Evolutionary conservation across 768 basidiomycete genomes (phyloP), one percentile per base, ranked within the genome.

Genomic region (Lentinus brumalis): DNA sequence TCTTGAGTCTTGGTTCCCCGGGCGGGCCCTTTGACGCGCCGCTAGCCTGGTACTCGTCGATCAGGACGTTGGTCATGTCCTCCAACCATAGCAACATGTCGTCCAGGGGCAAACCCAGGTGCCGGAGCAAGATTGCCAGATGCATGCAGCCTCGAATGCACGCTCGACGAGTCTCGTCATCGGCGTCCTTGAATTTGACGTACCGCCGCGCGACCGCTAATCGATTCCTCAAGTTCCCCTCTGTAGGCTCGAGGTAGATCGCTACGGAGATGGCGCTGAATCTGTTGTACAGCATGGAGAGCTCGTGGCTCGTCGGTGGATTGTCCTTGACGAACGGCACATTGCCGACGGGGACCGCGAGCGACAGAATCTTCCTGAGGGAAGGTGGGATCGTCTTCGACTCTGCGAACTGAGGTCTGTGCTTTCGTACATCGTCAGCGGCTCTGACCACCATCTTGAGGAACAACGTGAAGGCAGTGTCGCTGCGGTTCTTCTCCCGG

Each of bases 221-320:
- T 15, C 89, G 84, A 46, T 80, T 78, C 4, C 74, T 74, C 49
- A 81, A 74, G 21, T 81, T 80, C 2, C 77, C 65, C 1, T 77
- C 69, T 0, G 78, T 73, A 0, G 86, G 84, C 49, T 89, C 85
- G 47, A 97, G 81, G 65, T 87, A 82, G 45, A 91, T 79, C 4
- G 86, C 86, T 30, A 92, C 78, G 5, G 88, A 84, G 64, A 90
- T 78, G 11, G 90, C 87, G 51, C 83, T 85, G 67, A 92, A 86
- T 9, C 94, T 86, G 73, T 97, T 97, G 73, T 88, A 85, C 38
- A 96, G 78, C 81, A 86, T 86, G 0, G 92, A 89, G 2, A 91
- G 77, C 40, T 90, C 84, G 38, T 81, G 76, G 3, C 71, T 62
- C 0, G 78, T 75, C 0, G 87, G 86, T 5, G 83, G 83, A 3